Base-by-base conservation (phyloP, 371 early-diverging fungal species). In the Mortierella sp. region DNA sequence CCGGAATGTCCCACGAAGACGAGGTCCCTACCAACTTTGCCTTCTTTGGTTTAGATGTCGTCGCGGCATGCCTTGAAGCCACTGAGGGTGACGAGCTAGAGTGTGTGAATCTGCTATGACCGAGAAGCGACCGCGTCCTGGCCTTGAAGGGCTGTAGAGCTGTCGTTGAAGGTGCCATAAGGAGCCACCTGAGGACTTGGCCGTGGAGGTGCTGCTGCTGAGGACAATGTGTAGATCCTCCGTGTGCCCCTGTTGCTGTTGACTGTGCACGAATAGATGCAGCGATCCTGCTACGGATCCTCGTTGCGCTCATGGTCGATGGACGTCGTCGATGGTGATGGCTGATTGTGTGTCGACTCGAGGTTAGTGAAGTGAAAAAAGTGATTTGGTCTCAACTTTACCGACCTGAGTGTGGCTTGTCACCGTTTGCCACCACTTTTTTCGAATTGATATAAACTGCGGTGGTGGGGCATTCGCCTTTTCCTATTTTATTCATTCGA, bases 401-500 rank as follows among this genome's bases (percentile, higher is more conserved):
- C 40, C 37, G 48, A 7, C 34, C 34, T 45, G 64, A 63, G 19
- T 37, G 73, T 73, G 73, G 73, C 73, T 73, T 73, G 67, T 73
- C 45, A n/a, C 37, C 16, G 29, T 61, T 74, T 74, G 74, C 73
- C 73, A 72, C 73, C 73, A 72, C 24, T 72, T 66, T 72, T 65
- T 64, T 19, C 5, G n/a, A n/a, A n/a, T 34, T 64, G 5, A 34
- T 19, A 19, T 34, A 58, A 34, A 19, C 19, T 34, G 4, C 8
- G 16, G 26, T 24, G 13, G 2, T 26, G 52, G 24, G 26, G 24
- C 26, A 13, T 4, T 47, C 3, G 8, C 26, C 29, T 26, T 13
- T 22, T 11, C 22, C 19, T 10, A 5, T 16, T 29, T 31, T 14
- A 4, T 13, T 53, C 34, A 58, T 34, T 58, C 34, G 31, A 31